Percentiles rank a stretch among this genome's conserved stretches.
phyloP scores from a whole-genome alignment of 2,329 filamentous ascomycete species.

The Aspergillus melleus region DNA sequence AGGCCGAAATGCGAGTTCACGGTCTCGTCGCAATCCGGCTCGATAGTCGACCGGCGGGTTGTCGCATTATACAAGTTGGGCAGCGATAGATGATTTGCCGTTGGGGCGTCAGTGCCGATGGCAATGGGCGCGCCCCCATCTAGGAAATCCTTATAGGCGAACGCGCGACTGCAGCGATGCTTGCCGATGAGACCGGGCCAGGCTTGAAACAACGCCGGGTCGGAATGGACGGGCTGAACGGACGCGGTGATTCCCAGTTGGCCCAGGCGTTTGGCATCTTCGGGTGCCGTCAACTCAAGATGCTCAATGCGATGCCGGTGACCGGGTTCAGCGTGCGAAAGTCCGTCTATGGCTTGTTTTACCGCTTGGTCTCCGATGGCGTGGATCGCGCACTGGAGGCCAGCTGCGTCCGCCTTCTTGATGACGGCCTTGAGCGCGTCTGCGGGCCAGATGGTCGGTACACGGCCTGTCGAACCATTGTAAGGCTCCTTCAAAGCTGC shows the following conservation, averaged over 20 bases:
- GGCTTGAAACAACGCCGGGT: constrained; percentile 48
- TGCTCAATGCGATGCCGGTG: constrained; percentile 54
- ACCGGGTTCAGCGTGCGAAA: constrained; percentile 42
- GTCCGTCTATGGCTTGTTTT: constrained; percentile 46
- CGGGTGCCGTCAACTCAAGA: constrained; percentile 50
- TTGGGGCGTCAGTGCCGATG: constrained; percentile 52
- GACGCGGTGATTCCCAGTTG: constrained; percentile 48
- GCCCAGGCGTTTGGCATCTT: constrained; percentile 50
- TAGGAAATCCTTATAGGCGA: constrained; percentile 52
- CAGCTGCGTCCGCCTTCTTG: constrained; percentile 43
- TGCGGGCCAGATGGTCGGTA: constrained; percentile 50
- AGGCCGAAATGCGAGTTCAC: constrained; percentile 48
- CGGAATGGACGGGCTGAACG: constrained; percentile 41
- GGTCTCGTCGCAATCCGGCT: constrained; percentile 38
- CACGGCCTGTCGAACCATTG: constrained; percentile 38
- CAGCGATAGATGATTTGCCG: constrained; percentile 47
- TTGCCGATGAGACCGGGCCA: constrained; percentile 49
- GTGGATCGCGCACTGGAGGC: constrained; percentile 52
- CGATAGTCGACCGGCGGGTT: constrained; percentile 47
- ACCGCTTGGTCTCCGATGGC: constrained; percentile 54
- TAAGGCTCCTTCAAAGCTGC: constrained; percentile 51
- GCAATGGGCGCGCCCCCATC: constrained; percentile 49
- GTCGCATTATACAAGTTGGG: constrained; percentile 53
- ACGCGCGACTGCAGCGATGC: constrained; percentile 49
- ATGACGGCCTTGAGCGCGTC: constrained; percentile 46